Evolutionary conservation across 1,284 basidiomycete genomes (phyloP).

Genomic region (Cerioporus squamosus): DNA sequence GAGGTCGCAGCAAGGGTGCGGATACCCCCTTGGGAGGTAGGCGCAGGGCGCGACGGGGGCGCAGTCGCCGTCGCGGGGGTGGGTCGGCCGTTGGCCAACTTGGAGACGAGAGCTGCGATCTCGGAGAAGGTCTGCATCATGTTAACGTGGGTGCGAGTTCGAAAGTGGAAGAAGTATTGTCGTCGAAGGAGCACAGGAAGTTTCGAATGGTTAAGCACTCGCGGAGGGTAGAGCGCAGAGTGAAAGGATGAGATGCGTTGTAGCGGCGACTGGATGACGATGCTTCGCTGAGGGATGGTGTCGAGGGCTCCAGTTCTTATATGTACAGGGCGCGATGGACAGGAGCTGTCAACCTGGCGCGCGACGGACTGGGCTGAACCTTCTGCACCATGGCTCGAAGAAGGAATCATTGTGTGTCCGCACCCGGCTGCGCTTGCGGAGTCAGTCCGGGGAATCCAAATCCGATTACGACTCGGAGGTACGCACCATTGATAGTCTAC

Average conservation of each 20-base stretch:
- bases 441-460: conserved; percentile 19
- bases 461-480: conserved; percentile 22
- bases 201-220: background rate
- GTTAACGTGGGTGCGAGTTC: background rate
- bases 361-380: conserved; percentile 11
- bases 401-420: conserved; percentile 14
- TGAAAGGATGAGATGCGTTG: background rate
- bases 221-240: background rate
- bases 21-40: conserved; percentile 29
- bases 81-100: conserved; percentile 15
- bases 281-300: conserved; percentile 4
- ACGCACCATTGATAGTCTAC: conserved; percentile 19
- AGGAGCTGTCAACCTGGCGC: conserved; percentile 20
- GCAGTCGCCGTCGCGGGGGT: conserved; percentile 12
- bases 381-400: conserved; percentile 8
- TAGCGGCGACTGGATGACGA: conserved; percentile 4
- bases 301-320: conserved; percentile 3
- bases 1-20: conserved; percentile 31
- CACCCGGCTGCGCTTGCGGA: conserved; percentile 6
- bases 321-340: conserved; percentile 12
- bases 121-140: conserved; percentile 21
- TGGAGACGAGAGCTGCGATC: conserved; percentile 4
- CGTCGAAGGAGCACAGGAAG: background rate
- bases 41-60: conserved; percentile 18
- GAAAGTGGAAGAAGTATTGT: background rate